A percentile compares a stretch with the other conserved stretches of the same genome.
Conservation (phyloP, 2,329 filamentous ascomycete genomes). For the Ophiostoma ips region DNA sequence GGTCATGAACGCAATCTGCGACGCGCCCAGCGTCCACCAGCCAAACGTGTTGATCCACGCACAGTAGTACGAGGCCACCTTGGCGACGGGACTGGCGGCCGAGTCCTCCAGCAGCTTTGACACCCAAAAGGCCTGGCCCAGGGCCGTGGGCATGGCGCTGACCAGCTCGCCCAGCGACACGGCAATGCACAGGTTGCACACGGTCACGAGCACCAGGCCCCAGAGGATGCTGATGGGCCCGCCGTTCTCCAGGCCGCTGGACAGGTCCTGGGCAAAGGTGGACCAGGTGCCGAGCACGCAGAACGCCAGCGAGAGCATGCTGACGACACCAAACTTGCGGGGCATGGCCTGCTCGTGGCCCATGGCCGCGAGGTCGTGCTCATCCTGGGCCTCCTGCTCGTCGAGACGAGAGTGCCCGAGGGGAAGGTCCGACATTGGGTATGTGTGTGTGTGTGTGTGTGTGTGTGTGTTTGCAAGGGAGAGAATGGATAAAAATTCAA, state of each 20-base stretch:
- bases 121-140: constrained; percentile 47
- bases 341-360: constrained; percentile 12
- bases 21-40: constrained; percentile 13
- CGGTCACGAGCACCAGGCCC: constrained; percentile 56
- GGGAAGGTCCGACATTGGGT: constrained; percentile 3
- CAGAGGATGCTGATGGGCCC: constrained; percentile 58
- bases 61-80: constrained; percentile 9
- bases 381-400: constrained; percentile 8
- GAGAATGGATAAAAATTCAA: too few relatives aligned
- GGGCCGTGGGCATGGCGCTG: constrained; percentile 44
- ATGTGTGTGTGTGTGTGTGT: not conserved
- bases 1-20: constrained; percentile 12
- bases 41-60: constrained; percentile 14
- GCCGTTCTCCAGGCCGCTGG: constrained; percentile 48
- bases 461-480: too few relatives aligned
- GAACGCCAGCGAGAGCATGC: constrained; percentile 13
- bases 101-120: constrained; percentile 23
- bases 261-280: constrained; percentile 12
- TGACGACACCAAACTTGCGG: constrained; percentile 11
- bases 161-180: constrained; percentile 42
- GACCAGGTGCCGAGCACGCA: constrained; percentile 14
- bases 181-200: constrained; percentile 58
- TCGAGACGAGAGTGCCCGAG: constrained; percentile 5
- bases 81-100: constrained; percentile 22
- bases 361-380: constrained; percentile 11